These are phyloP conservation scores for Phanerochaete carnosa DNA, from an alignment of 768 basidiomycete species.

Conservation along the genomic window DNA sequence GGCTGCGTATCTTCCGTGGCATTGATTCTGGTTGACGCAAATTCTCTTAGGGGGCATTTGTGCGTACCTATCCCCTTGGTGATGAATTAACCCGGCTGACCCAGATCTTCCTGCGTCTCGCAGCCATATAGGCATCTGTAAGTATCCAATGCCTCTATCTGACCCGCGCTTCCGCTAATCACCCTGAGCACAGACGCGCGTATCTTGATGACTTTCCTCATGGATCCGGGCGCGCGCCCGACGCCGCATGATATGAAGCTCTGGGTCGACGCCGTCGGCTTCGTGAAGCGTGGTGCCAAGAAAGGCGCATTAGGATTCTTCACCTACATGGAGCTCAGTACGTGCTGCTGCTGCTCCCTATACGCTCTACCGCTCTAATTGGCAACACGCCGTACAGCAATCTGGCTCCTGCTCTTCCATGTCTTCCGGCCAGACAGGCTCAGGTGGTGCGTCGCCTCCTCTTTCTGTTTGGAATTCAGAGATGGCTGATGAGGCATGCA, in stretches of 20 bases:
- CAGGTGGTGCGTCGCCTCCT: conserved; percentile 32
- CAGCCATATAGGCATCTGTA: conserved; percentile 55
- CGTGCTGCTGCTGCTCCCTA: conserved; percentile 17
- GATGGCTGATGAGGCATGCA: conserved; percentile 10
- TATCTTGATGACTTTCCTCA: conserved; percentile 45
- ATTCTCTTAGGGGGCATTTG: conserved; percentile 36
- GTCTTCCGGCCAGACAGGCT: conserved; percentile 42
- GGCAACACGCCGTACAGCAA: conserved; percentile 22
- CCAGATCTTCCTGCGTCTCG: neutral
- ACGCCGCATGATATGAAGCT: conserved; percentile 48
- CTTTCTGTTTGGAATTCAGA: neutral
- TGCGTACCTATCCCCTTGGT: conserved; percentile 28
- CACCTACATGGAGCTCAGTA: conserved; percentile 54
- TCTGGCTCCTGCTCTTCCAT: conserved; percentile 45
- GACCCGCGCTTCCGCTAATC: neutral
- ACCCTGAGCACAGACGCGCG: conserved; percentile 36
- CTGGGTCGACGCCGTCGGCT: conserved; percentile 52
- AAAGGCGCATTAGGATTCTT: conserved; percentile 51
- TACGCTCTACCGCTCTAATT: neutral
- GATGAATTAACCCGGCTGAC: neutral
- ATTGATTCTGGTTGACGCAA: neutral
- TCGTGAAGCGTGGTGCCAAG: conserved; percentile 46
- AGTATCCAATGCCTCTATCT: conserved; percentile 10
- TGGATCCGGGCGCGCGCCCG: conserved; percentile 44
- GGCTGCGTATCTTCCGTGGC: neutral